Conservation (phyloP, 106 monocot species). For the Triglochin maritima region DNA sequence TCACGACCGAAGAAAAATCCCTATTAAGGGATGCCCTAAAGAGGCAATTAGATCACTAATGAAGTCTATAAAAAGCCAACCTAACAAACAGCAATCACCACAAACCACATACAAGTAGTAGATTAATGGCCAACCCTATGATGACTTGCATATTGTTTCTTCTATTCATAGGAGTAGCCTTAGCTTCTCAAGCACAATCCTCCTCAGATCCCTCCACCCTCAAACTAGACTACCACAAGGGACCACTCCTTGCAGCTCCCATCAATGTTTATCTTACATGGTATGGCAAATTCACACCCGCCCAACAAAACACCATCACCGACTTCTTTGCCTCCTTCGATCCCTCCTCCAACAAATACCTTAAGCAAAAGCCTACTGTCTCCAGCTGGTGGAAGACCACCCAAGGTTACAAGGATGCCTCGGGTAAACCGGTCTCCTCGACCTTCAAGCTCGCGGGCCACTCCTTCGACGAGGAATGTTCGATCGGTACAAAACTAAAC, state of each 20-base stretch:
- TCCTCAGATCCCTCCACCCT: too few relatives aligned
- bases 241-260: conserved; percentile 9
- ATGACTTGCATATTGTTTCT: too few relatives aligned
- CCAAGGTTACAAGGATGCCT: conserved; percentile 17
- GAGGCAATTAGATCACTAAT: too few relatives aligned
- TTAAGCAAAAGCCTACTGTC: conserved; percentile 10
- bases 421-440: neutral
- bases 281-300: conserved; percentile 24
- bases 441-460: neutral
- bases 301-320: conserved; percentile 28
- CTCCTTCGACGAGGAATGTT: neutral
- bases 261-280: conserved; percentile 14
- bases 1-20: too few relatives aligned
- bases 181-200: too few relatives aligned
- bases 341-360: conserved; percentile 2
- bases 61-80: too few relatives aligned
- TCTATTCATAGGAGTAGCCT: too few relatives aligned
- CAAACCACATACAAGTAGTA: too few relatives aligned
- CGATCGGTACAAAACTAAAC: conserved; percentile 1
- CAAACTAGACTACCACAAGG: conserved; percentile 11
- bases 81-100: too few relatives aligned
- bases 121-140: too few relatives aligned
- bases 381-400: conserved; percentile 27
- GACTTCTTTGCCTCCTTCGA: conserved; percentile 53
- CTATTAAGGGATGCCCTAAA: too few relatives aligned